Base-by-base conservation (phyloP, 2,329 filamentous ascomycete species). In the Dactylonectria macrodidyma region DNA sequence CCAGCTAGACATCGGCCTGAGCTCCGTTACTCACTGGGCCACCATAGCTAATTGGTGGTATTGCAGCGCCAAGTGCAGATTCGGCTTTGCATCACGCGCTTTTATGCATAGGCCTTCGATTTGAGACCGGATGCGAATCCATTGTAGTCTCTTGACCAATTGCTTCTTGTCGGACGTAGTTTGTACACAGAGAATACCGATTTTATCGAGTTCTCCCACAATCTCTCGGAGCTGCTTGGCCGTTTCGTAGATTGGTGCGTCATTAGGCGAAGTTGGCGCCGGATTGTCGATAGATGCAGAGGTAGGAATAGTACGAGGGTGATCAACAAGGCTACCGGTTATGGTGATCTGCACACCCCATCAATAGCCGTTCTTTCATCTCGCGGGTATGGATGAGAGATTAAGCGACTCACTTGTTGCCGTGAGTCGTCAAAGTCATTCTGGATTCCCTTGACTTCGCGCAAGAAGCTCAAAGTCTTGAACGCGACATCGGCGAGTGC, bases 391-490 rank as follows among this genome's bases (percentile, higher is more conserved):
- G 5, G 4, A 11, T 5, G 3, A 14, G 11, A 14, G 5, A 16
- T 8, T 12, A 5, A 30, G 12, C 2, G 47, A n/a, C 52, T 8
- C 3, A 16, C 66, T 8, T 72, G 65, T 5, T 54, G 62, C 1
- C 10, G 62, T 0, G 73, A 1, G 0, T 9, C 48, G 0, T 67
- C 46, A 2, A 59, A 71, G 3, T 64, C 48, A 11, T 33, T 41
- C 5, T 38, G 67, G 47, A 73, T 64, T 1, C 61, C 41, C 0
- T 51, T 54, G 7, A 58, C 38, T n/a, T 64, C 48, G 0, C 61
- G 56, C 3, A 73, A 19, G 1, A 71, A 55, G 50, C 71, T 62
- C 2, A 71, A 1, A 6, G 59, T 62, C 8, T 69, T 72, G 16
- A 69, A 30, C 1, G 52, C 59, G 0, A 62, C 65, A 26, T 73